Evolutionary conservation across 371 early-diverging fungal genomes (phyloP).

Genomic region (Mycotypha africana): DNA sequence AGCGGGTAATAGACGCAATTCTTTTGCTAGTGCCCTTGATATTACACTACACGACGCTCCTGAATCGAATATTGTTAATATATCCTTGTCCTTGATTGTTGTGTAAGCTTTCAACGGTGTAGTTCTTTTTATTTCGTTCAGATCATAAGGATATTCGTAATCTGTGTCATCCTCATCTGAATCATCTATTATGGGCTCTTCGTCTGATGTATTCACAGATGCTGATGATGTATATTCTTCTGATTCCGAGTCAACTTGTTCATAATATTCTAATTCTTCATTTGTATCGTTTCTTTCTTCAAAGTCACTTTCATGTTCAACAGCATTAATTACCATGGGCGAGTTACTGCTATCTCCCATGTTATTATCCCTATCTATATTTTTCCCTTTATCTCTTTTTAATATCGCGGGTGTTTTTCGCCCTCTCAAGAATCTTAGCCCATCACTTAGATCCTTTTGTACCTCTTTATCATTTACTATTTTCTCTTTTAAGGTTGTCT

Average conservation of each 20-base stretch:
- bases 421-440: neutral
- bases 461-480: neutral
- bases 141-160: constrained; percentile 1
- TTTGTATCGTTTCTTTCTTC: neutral
- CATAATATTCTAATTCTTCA: neutral
- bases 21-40: neutral
- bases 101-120: neutral
- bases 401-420: neutral
- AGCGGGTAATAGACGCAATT: neutral
- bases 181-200: neutral
- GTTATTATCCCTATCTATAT: neutral
- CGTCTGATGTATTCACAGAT: neutral
- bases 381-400: neutral
- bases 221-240: neutral
- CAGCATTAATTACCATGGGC: neutral
- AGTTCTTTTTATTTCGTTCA: neutral
- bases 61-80: neutral
- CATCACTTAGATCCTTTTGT: neutral
- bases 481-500: neutral
- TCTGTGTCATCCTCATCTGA: neutral
- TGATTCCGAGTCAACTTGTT: neutral
- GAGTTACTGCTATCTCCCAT: neutral
- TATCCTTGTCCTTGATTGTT: neutral
- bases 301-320: neutral
- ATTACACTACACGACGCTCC: neutral